Evolutionary conservation across 2,329 filamentous ascomycete species (phyloP).

Genomic region (Metarhizium rileyi): DNA sequence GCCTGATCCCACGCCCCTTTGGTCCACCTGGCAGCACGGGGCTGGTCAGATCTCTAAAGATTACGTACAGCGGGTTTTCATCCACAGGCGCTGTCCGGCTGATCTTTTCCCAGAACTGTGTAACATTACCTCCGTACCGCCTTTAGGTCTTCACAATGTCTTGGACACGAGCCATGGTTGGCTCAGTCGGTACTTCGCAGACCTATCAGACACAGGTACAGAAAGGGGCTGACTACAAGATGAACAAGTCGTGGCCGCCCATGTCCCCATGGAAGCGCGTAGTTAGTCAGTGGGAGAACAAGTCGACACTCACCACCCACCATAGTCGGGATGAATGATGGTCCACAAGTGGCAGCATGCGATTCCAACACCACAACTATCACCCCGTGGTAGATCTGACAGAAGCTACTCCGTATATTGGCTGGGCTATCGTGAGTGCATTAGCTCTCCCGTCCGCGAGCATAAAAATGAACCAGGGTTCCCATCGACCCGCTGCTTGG

Average conservation of each 20-base stretch:
- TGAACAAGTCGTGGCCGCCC: background rate
- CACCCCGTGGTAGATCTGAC: slow-evolving; percentile 5
- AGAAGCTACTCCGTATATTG: background rate
- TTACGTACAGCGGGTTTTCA: slow-evolving; percentile 2
- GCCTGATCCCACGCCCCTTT: background rate
- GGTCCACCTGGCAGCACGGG: slow-evolving; percentile 3
- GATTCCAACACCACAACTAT: background rate
- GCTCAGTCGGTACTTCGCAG: background rate
- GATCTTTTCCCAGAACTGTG: background rate
- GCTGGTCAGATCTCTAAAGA: slow-evolving; percentile 5
- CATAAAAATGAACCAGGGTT: slow-evolving; percentile 3
- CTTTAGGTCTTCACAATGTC: background rate
- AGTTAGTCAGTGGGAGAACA: background rate
- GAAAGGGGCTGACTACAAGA: background rate
- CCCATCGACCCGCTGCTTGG: background rate
- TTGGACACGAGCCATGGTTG: background rate
- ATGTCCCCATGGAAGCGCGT: background rate
- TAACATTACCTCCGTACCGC: background rate
- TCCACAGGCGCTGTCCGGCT: background rate
- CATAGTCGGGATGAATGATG: background rate
- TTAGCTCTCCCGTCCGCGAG: slow-evolving; percentile 13
- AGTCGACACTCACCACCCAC: background rate
- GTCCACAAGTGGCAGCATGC: background rate
- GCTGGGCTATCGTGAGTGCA: slow-evolving; percentile 5
- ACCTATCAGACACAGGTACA: background rate